A percentile compares a stretch with the other conserved stretches of the same genome.
Conservation (phyloP, 371 early-diverging fungal species). For the Lichtheimia corymbifera region DNA sequence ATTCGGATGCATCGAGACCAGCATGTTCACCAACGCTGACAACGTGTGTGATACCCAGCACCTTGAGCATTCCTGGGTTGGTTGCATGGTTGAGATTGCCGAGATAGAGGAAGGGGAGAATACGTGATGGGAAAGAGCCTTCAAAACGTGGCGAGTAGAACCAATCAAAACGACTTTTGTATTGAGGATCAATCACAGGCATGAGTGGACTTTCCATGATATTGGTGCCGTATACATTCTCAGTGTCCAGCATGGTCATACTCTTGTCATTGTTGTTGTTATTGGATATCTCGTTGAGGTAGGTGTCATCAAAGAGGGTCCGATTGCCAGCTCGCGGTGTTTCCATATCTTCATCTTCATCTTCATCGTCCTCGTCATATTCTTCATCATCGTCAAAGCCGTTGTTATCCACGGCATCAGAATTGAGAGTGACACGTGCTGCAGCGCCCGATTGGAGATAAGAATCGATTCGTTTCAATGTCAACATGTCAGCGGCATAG, state of each 20-base stretch:
- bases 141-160: constrained; percentile 63
- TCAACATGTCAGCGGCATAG: constrained; percentile 52
- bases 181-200: constrained; percentile 1
- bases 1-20: constrained; percentile 30
- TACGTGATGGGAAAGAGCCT: constrained; percentile 65
- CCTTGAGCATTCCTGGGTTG: constrained; percentile 58
- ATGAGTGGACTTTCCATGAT: no score
- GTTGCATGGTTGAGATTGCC: constrained; percentile 69
- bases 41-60: constrained; percentile 57
- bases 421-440: neutral
- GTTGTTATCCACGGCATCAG: neutral
- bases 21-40: constrained; percentile 66
- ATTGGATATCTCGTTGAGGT: constrained; percentile 29
- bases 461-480: constrained; percentile 36
- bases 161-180: constrained; percentile 42
- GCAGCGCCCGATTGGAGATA: neutral
- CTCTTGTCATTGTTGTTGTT: constrained; percentile 16
- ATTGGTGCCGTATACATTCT: neutral
- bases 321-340: constrained; percentile 10
- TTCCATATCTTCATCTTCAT: constrained; percentile 6
- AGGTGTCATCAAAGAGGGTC: constrained; percentile 18
- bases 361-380: neutral
- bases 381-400: neutral
- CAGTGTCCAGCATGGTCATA: constrained; percentile 11
- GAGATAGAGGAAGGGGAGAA: constrained; percentile 61